These are phyloP conservation scores for Wickerhamiella sergipiensis DNA, from an alignment of 805 yeast species.

Conservation along the genomic window DNA sequence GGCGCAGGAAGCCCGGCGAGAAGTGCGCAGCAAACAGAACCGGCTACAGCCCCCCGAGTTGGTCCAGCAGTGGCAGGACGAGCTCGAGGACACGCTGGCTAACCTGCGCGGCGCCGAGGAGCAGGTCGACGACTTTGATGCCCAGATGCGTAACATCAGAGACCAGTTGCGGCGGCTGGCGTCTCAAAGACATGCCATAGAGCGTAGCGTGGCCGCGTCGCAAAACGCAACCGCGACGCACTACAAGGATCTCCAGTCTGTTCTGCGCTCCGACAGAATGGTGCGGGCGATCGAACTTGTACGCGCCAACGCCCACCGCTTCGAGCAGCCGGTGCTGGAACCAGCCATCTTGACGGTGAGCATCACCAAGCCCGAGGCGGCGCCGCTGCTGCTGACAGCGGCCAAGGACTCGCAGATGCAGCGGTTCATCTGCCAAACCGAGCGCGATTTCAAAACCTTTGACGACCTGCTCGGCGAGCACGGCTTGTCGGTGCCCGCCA, in stretches of 20 bases:
- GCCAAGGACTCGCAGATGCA: slow-evolving; percentile 40
- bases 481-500: neutral
- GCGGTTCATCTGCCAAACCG: slow-evolving; percentile 30
- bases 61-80: neutral
- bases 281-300: neutral
- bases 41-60: neutral
- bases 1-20: neutral
- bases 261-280: no score
- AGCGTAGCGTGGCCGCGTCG: neutral
- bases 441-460: slow-evolving; percentile 33
- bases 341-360: slow-evolving; percentile 62
- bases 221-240: neutral
- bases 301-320: slow-evolving; percentile 3
- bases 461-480: slow-evolving; percentile 31
- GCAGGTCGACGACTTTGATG: neutral
- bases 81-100: neutral
- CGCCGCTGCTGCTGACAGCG: slow-evolving; percentile 43
- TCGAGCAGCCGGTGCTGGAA: slow-evolving; percentile 40
- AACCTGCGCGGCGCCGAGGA: neutral
- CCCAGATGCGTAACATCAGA: neutral
- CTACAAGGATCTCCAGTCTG: neutral
- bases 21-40: neutral
- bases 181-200: neutral
- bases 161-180: slow-evolving; percentile 3
- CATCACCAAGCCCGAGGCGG: slow-evolving; percentile 35